Conservation (phyloP, 805 yeast species). For the Hanseniaspora thailandica region DNA sequence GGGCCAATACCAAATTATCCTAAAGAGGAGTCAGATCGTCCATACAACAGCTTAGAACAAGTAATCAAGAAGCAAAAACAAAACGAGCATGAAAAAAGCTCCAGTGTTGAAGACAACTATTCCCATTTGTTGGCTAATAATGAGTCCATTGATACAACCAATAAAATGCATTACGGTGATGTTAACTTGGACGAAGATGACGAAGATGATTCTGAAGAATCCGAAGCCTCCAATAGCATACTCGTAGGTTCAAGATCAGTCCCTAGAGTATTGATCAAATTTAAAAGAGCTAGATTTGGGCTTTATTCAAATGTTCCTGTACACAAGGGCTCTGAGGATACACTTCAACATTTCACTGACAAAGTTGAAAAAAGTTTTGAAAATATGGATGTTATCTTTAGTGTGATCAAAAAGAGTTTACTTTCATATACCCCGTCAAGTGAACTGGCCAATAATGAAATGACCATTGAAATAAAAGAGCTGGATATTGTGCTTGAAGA, state of each 20-base stretch:
- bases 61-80: not conserved
- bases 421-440: not conserved
- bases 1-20: not conserved
- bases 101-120: not conserved
- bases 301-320: constrained; percentile 13
- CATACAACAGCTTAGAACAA: not conserved
- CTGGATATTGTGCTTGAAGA: constrained; percentile 27
- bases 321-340: not conserved
- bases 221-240: constrained; percentile 2
- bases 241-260: constrained; percentile 7
- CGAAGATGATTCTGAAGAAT: not conserved
- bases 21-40: not conserved
- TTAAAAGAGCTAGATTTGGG: not conserved
- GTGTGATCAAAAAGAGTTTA: constrained; percentile 18
- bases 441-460: constrained; percentile 20
- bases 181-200: not conserved
- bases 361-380: constrained; percentile 10
- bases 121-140: not conserved
- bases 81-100: not conserved
- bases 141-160: not conserved
- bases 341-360: constrained; percentile 9
- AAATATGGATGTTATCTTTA: constrained; percentile 13
- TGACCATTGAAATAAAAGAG: constrained; percentile 22
- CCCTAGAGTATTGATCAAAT: constrained; percentile 3
- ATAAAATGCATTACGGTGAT: not conserved